Evolutionary conservation across 371 early-diverging fungal species (phyloP).

Genomic region (Rhizomucor pusillus): DNA sequence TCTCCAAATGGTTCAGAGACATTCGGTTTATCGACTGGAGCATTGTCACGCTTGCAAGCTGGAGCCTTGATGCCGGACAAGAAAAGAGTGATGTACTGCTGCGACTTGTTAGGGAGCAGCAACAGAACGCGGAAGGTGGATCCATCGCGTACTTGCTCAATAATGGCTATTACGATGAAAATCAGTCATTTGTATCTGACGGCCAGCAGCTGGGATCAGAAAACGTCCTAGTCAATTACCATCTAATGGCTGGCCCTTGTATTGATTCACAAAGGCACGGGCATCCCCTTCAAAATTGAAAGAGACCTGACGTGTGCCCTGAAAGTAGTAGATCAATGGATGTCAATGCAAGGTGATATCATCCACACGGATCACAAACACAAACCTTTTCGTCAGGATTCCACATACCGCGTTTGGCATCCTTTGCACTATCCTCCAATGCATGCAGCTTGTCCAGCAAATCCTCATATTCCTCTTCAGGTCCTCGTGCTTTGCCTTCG

Average conservation of each 20-base stretch:
- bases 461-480: slow-evolving; percentile 49
- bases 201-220: too few relatives aligned
- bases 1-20: slow-evolving; percentile 86
- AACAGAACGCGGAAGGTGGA: slow-evolving; percentile 80
- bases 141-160: slow-evolving; percentile 95
- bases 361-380: background rate
- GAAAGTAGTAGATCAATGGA: background rate
- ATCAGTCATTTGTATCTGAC: background rate
- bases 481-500: slow-evolving; percentile 44
- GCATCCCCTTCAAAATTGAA: slow-evolving; percentile 68
- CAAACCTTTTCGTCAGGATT: slow-evolving; percentile 51
- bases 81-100: slow-evolving; percentile 73
- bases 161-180: slow-evolving; percentile 54
- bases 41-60: slow-evolving; percentile 72
- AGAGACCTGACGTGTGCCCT: slow-evolving; percentile 57
- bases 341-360: background rate
- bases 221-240: slow-evolving; percentile 40
- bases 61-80: slow-evolving; percentile 92
- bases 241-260: slow-evolving; percentile 78
- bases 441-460: slow-evolving; percentile 57
- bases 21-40: slow-evolving; percentile 24
- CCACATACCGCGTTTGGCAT: slow-evolving; percentile 79
- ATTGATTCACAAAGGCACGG: slow-evolving; percentile 70
- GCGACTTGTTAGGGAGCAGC: slow-evolving; percentile 54
- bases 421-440: slow-evolving; percentile 75